Conservation (phyloP, 257 asterid genomes). For the Fraxinus pennsylvanica region DNA sequence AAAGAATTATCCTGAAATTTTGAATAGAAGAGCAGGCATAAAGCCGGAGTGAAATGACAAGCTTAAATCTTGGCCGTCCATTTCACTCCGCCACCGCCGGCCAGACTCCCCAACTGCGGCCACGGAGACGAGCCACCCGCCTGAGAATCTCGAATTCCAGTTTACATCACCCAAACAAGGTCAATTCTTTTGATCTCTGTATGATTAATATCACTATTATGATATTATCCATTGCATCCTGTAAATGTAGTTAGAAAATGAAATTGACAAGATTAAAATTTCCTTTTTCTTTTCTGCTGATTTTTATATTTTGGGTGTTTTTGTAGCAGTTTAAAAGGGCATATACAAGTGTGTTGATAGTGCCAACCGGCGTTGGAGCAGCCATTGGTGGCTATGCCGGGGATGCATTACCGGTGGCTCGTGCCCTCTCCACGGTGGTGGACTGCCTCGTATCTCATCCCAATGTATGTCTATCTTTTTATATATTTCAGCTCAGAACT, state of each 20-base stretch:
- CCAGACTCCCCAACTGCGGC: conserved; percentile 25
- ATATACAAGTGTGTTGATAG: conserved; percentile 90
- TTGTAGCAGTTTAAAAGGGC: conserved; percentile 59
- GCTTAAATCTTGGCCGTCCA: conserved; percentile 39
- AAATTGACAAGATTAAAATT: neutral
- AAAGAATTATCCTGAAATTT: conserved; percentile 13
- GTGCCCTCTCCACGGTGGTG: conserved; percentile 78
- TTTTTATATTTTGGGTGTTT: neutral
- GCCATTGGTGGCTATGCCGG: conserved; percentile 96
- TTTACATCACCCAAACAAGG: conserved; percentile 50
- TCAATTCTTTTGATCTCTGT: conserved; percentile 11
- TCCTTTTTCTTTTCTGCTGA: neutral
- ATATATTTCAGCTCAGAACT: neutral
- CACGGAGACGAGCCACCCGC: conserved; percentile 21
- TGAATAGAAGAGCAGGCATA: neutral
- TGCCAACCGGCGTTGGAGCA: conserved; percentile 95
- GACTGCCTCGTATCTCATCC: conserved; percentile 96
- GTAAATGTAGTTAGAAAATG: neutral
- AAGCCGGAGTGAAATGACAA: conserved; percentile 38
- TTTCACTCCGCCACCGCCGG: conserved; percentile 33
- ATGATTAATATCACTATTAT: neutral
- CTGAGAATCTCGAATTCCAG: conserved; percentile 40
- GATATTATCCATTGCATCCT: neutral
- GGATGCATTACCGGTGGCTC: conserved; percentile 89
- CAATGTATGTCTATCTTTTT: conserved; percentile 49